Evolutionary conservation across 2,329 filamentous ascomycete genomes (phyloP).

Genomic region (Trichoderma sp.): DNA sequence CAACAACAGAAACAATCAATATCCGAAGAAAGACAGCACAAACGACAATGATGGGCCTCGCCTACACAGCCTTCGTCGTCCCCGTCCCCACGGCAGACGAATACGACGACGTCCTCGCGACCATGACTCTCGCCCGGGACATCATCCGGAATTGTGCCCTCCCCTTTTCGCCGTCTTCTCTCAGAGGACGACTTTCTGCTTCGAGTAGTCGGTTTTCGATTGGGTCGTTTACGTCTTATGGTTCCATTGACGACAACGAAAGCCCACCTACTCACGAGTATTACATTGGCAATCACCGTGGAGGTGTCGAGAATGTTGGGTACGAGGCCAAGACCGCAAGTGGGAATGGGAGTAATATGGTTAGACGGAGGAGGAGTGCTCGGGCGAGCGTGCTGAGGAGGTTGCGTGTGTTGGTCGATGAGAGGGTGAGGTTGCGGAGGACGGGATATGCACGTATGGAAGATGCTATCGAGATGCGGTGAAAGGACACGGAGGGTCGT

Average conservation of each 20-base stretch:
- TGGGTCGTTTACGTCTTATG: background rate
- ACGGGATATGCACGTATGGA: background rate
- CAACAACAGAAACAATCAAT: too few relatives aligned
- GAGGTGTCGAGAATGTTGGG: background rate
- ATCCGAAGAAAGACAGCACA: background rate
- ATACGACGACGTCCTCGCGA: conserved; percentile 6
- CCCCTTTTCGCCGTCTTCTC: background rate
- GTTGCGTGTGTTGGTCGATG: conserved; percentile 7
- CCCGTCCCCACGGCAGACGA: conserved; percentile 2
- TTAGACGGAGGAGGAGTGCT: background rate
- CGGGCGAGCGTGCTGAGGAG: background rate
- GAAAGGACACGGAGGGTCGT: background rate
- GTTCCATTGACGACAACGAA: too few relatives aligned
- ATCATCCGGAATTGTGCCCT: background rate
- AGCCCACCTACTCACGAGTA: background rate
- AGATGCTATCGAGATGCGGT: background rate
- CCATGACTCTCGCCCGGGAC: too few relatives aligned
- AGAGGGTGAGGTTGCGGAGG: background rate
- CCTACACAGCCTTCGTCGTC: conserved; percentile 1
- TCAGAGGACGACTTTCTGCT: background rate
- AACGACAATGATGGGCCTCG: background rate
- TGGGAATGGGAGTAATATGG: too few relatives aligned
- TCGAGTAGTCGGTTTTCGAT: background rate
- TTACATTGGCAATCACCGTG: background rate
- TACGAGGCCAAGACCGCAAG: background rate